phyloP scores from a whole-genome alignment of 2,329 filamentous ascomycete genomes.

The Talaromyces atroroseus region DNA sequence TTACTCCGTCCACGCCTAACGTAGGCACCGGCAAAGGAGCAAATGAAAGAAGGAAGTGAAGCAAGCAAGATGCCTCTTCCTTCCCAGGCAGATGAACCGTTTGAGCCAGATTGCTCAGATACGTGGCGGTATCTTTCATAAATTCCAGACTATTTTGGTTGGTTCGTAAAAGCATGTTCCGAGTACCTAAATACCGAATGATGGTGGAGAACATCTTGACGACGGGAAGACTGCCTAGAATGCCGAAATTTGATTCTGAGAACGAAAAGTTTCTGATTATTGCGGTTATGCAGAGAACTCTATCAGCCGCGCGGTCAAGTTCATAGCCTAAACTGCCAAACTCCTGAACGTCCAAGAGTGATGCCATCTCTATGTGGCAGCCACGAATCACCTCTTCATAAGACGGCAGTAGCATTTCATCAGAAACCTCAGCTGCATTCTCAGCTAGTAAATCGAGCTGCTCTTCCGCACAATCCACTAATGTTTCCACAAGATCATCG shows the following conservation, averaged over 20 bases:
- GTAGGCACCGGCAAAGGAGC: conserved; percentile 71
- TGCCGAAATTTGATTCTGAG: conserved; percentile 66
- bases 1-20: conserved; percentile 52
- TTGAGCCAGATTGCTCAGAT: conserved; percentile 82
- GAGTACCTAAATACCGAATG: conserved; percentile 81
- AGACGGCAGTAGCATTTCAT: conserved; percentile 72
- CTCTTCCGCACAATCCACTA: conserved; percentile 86
- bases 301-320: conserved; percentile 78
- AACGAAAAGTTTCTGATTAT: conserved; percentile 93
- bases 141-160: conserved; percentile 86
- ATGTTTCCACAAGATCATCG: conserved; percentile 80
- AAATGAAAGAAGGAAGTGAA: conserved; percentile 88
- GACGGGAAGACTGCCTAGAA: conserved; percentile 69
- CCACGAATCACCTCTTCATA: conserved; percentile 84
- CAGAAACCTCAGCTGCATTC: conserved; percentile 76
- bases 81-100: conserved; percentile 74
- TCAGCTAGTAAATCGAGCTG: conserved; percentile 81
- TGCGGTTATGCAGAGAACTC: conserved; percentile 83
- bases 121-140: conserved; percentile 89
- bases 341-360: conserved; percentile 64
- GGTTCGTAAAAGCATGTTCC: conserved; percentile 76
- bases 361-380: conserved; percentile 68
- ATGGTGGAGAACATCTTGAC: conserved; percentile 78
- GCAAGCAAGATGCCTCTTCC: conserved; percentile 78
- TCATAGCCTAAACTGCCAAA: conserved; percentile 76